Evolutionary conservation across 164 flowering plant species (phyloP).

Genomic region (Berberis thunbergii): DNA sequence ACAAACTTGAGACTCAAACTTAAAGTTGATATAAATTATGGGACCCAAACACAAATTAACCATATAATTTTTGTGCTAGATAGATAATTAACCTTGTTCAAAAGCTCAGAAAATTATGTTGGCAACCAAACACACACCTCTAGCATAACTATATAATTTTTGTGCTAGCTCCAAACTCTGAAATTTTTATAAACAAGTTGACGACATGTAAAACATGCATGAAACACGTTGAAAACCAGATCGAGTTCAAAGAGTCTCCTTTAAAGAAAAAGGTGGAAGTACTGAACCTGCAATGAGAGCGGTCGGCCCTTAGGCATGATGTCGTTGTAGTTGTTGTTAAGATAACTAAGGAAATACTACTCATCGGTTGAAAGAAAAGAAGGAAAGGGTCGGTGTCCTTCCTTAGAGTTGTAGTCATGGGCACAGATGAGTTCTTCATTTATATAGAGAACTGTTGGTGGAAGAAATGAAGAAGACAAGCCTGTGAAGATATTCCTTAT

Average conservation of each 20-base stretch:
- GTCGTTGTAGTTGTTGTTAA: slow-evolving; percentile 12
- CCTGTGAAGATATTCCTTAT: slow-evolving; percentile 32
- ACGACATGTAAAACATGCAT: background rate
- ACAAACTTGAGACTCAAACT: no score
- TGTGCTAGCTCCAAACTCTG: background rate
- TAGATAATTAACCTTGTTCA: no score
- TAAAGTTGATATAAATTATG: no score
- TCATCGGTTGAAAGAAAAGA: slow-evolving; percentile 14
- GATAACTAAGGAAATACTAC: slow-evolving; percentile 29
- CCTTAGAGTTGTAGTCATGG: slow-evolving; percentile 31
- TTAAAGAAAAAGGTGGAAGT: background rate
- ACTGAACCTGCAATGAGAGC: slow-evolving; percentile 78
- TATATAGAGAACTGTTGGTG: background rate
- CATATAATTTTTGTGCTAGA: no score
- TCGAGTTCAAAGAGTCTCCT: background rate
- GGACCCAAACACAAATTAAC: no score
- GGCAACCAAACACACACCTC: background rate
- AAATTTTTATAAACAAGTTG: background rate
- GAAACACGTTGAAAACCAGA: background rate
- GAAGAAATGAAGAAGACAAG: slow-evolving; percentile 3
- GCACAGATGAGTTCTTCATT: background rate
- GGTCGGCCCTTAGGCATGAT: slow-evolving; percentile 74
- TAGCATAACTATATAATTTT: background rate
- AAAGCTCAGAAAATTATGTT: no score
- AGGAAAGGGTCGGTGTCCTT: slow-evolving; percentile 8